phyloP scores from a whole-genome alignment of 208 protist genomes.

The Acanthamoeba lenticulata region DNA sequence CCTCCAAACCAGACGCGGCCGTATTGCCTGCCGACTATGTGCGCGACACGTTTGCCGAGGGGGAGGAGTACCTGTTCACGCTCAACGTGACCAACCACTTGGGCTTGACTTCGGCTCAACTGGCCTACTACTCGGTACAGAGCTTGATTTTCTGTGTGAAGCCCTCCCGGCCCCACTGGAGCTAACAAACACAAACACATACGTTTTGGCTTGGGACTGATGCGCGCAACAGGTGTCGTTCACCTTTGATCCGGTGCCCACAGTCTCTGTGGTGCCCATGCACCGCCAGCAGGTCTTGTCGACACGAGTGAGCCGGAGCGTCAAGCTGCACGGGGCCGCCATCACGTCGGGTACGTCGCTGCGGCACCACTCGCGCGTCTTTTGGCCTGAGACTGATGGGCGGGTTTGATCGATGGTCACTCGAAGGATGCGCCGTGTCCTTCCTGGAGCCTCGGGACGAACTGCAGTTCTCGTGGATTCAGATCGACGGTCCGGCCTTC shows the following conservation, averaged over 20 bases:
- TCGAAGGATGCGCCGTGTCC: not conserved
- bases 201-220: too few species aligned
- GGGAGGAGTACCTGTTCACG: slow-evolving; percentile 16
- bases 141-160: not conserved
- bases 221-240: not conserved
- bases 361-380: not conserved
- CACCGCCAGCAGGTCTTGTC: not conserved
- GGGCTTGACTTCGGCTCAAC: not conserved
- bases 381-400: not conserved
- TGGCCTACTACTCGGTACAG: slow-evolving; percentile 20
- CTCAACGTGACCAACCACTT: slow-evolving; percentile 44
- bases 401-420: not conserved
- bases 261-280: not conserved
- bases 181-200: too few species aligned
- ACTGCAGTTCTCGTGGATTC: slow-evolving; percentile 35
- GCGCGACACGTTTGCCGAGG: not conserved
- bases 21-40: slow-evolving; percentile 25
- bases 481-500: not conserved
- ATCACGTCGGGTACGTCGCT: not conserved
- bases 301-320: not conserved
- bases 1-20: not conserved
- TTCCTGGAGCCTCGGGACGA: slow-evolving; percentile 10
- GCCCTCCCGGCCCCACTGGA: not conserved
- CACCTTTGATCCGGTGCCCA: slow-evolving; percentile 54
- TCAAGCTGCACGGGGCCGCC: slow-evolving; percentile 22